phyloP scores from a whole-genome alignment of 2,329 filamentous ascomycete species.

The Domatiomyces globalis region DNA sequence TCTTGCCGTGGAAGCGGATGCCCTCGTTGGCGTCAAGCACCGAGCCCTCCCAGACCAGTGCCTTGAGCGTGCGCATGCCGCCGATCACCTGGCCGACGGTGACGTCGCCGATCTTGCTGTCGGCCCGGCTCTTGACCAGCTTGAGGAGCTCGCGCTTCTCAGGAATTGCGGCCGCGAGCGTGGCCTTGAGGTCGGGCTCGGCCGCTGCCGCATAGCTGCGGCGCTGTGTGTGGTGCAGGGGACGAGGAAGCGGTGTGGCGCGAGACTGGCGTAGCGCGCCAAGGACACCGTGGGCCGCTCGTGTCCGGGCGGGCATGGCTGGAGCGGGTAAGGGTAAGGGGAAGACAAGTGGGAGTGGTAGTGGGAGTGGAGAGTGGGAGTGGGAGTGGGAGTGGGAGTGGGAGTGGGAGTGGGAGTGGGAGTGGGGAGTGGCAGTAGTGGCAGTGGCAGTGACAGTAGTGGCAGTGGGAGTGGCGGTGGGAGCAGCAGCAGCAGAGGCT shows the following conservation, averaged over 20 bases:
- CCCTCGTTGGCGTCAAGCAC: conserved; percentile 94
- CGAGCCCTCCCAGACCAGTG: conserved; percentile 98
- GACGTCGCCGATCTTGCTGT: conserved; percentile 77
- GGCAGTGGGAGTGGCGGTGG: too few relatives aligned
- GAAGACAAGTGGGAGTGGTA: background rate
- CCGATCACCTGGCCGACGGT: conserved; percentile 89
- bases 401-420: too few relatives aligned
- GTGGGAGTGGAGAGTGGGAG: background rate
- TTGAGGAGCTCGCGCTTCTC: conserved; percentile 87
- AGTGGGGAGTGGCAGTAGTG: too few relatives aligned
- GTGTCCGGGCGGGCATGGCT: conserved; percentile 14
- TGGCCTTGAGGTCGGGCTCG: conserved; percentile 80
- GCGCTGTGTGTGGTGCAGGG: conserved; percentile 7
- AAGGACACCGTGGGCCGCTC: conserved; percentile 13
- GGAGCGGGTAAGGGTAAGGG: background rate
- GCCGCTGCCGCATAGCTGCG: conserved; percentile 58
- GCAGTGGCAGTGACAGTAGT: too few relatives aligned
- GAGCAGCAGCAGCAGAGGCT: too few relatives aligned
- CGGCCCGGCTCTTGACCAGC: conserved; percentile 73
- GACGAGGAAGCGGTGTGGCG: conserved; percentile 8
- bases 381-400: background rate
- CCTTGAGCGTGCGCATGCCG: conserved; percentile 93
- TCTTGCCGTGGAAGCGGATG: conserved; percentile 93
- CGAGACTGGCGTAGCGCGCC: conserved; percentile 10
- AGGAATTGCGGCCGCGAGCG: conserved; percentile 70